A percentile compares a stretch with the other conserved stretches of the same genome.
phyloP scores from a whole-genome alignment of 257 asterid species.

The Asclepias syriaca region DNA sequence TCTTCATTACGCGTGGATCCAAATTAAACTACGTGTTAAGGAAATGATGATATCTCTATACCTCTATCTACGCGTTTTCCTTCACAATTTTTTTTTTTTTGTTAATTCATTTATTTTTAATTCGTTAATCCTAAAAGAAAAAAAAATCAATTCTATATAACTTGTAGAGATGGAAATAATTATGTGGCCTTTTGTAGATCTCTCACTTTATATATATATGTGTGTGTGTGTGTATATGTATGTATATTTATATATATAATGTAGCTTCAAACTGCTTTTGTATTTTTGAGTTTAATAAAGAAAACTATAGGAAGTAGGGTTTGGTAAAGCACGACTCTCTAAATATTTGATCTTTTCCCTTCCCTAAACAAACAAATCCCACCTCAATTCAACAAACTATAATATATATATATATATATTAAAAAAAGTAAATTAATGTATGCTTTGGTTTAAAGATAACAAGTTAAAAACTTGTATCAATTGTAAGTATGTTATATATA shows the following conservation, averaged over 20 bases:
- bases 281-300: constrained; percentile 15
- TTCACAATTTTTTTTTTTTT: background rate
- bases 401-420: too few relatives aligned
- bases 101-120: background rate
- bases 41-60: background rate
- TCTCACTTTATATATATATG: too few relatives aligned
- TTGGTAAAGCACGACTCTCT: background rate
- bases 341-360: background rate
- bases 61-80: constrained; percentile 2
- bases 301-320: background rate
- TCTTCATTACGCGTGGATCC: constrained; percentile 11
- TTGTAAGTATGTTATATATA: too few relatives aligned
- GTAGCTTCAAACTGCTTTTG: constrained; percentile 13
- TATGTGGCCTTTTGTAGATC: background rate
- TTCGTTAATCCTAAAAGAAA: background rate
- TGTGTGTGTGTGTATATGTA: too few relatives aligned
- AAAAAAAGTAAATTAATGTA: too few relatives aligned
- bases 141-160: background rate
- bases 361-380: background rate
- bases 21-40: background rate
- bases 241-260: too few relatives aligned
- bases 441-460: too few relatives aligned
- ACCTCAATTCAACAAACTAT: too few relatives aligned
- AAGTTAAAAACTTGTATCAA: too few relatives aligned
- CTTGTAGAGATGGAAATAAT: background rate